A percentile compares a stretch with the other conserved stretches of the same genome.
Evolutionary conservation across 176 grass and related monocot species (phyloP).

Genomic region (Triticum dicoccoides): DNA sequence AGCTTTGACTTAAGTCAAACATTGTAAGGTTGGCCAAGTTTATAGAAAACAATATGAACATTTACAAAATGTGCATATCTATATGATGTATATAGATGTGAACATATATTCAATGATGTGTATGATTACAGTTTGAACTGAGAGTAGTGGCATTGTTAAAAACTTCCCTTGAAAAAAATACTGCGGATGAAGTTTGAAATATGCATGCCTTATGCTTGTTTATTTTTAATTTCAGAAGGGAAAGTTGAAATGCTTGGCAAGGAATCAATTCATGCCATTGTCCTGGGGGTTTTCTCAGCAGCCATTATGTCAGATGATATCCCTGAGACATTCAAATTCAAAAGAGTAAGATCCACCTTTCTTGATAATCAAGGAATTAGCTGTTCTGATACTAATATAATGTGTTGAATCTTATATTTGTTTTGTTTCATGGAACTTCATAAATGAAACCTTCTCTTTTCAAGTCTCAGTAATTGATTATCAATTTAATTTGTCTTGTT

Average conservation of each 20-base stretch:
- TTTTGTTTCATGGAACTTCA: neutral
- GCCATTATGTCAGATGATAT: conserved; percentile 78
- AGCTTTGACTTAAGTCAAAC: no score
- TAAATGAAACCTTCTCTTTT: neutral
- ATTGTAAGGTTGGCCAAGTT: no score
- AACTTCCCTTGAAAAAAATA: neutral
- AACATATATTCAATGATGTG: neutral
- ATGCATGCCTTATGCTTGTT: conserved; percentile 25
- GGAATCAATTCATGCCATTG: conserved; percentile 84
- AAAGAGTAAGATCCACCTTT: conserved; percentile 42
- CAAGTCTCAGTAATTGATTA: conserved; percentile 8
- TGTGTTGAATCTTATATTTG: neutral
- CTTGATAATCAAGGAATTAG: conserved; percentile 4
- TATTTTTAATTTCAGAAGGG: conserved; percentile 61
- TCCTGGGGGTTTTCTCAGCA: conserved; percentile 81
- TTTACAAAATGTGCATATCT: no score
- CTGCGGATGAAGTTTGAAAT: neutral
- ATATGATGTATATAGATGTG: no score
- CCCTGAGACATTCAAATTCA: conserved; percentile 72
- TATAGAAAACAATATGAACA: no score
- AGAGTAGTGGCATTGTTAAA: neutral
- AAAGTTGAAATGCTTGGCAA: conserved; percentile 77
- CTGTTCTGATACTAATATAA: neutral
- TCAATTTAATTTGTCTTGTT: neutral
- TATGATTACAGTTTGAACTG: neutral